Evolutionary conservation across 148 eudicot species (phyloP).

Genomic region (Arctostaphylos glauca): DNA sequence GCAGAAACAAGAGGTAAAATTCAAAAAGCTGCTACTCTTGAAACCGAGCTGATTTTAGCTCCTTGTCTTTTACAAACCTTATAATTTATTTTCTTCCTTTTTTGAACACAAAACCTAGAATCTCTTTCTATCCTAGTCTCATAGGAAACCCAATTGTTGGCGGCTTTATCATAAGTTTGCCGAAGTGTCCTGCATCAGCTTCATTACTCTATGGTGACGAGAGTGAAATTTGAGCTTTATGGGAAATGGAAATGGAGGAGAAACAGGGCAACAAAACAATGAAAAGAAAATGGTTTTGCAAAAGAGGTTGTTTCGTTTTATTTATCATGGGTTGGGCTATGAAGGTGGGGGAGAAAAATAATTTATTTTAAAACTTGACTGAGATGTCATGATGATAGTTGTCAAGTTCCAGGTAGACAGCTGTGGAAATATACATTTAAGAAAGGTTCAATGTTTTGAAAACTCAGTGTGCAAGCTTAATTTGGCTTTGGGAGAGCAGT

Average conservation of each 20-base stretch:
- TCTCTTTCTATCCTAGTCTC: background rate
- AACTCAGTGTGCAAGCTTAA: background rate
- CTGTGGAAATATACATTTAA: background rate
- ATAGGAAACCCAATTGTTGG: background rate
- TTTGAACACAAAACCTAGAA: background rate
- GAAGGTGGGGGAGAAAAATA: background rate
- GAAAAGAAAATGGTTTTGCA: background rate
- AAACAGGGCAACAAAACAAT: background rate
- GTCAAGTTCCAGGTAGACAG: background rate
- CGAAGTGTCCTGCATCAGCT: background rate
- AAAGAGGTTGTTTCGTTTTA: background rate
- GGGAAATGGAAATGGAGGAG: background rate
- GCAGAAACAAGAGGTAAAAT: background rate
- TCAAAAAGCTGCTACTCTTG: background rate
- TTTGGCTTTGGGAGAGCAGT: background rate
- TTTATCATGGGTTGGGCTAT: background rate
- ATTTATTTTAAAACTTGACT: background rate
- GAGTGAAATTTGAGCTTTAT: background rate
- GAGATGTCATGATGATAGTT: background rate
- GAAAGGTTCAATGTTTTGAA: background rate
- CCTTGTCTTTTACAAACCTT: background rate
- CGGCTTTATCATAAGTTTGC: background rate
- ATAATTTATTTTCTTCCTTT: background rate
- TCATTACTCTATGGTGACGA: background rate
- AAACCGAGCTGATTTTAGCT: background rate